Base-by-base conservation (phyloP, 495 filamentous ascomycete genomes). In the Darksidea phi region DNA sequence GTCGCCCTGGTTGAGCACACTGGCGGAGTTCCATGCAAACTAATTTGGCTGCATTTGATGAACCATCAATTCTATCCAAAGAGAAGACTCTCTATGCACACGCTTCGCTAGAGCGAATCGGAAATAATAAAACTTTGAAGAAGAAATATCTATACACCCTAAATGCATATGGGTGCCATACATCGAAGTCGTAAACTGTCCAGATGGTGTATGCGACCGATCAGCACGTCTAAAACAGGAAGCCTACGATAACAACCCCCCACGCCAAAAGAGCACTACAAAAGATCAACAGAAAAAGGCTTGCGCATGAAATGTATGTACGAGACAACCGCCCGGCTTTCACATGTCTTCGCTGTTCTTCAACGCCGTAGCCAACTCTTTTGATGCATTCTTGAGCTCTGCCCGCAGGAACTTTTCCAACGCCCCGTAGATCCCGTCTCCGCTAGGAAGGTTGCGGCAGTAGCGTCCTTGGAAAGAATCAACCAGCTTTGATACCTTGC, bases 401-500 rank as follows among this genome's bases (percentile, higher is more conserved):
- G 46, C 57, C 23, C 48, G 47, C n/a, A 61, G 48, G 38, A 61
- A 61, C 13, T 51, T 51, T 38, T 61, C 57, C 37, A 61, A 34
- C 4, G 57, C 57, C n/a, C 57, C 48, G 38, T 61, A 54, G 38
- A 61, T 61, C n/a, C 57, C 57, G 15, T 61, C 57, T 12, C 57
- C 48, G 18, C 57, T 25, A 21, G 48, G 48, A 10, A 15, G 34
- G 25, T 48, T 48, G 37, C 57, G 41, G 49, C 57, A 61, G 26
- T 61, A 61, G 15, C 57, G 57, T 18, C 57, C 57, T n/a, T 51
- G 49, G 46, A 63, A 63, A 5, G 59, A 51, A 28, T 70, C 60
- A 17, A 70, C 51, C 12, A 66, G 57, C 48, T 67, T 67, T 8
- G 54, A 57, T 23, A 70, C 65, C 56, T 64, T 67, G n/a, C 64